A percentile compares a stretch with the other conserved stretches of the same genome.
These are phyloP conservation scores for Debaryomyces sp. DNA, from an alignment of 1,139 yeast species.

Conservation along the genomic window DNA sequence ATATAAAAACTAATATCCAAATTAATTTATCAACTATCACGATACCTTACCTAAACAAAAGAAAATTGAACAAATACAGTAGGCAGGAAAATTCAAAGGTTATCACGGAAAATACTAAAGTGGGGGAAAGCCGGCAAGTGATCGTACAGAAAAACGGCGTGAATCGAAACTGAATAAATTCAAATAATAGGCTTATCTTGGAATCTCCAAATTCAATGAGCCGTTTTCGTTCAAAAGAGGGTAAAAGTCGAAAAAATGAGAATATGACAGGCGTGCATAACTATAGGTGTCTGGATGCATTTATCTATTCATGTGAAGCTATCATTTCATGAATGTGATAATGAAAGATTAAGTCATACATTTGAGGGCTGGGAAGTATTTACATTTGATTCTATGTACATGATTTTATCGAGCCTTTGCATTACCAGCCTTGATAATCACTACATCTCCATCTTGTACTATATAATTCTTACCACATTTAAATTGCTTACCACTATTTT, in stretches of 20 bases:
- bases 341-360: slow-evolving; percentile 1
- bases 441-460: slow-evolving; percentile 78
- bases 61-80: not conserved
- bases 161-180: not conserved
- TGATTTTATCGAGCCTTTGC: slow-evolving; percentile 25
- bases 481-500: slow-evolving; percentile 52
- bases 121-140: not conserved
- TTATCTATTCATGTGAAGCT: not conserved
- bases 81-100: slow-evolving; percentile 1
- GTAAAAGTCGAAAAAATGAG: not conserved
- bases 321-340: slow-evolving; percentile 2
- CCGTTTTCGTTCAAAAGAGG: slow-evolving; percentile 1
- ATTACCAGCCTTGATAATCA: slow-evolving; percentile 60
- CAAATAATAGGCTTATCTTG: slow-evolving; percentile 1
- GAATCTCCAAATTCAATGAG: slow-evolving; percentile 2
- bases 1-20: slow-evolving; percentile 6
- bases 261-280: not conserved
- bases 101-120: not conserved
- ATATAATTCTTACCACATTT: slow-evolving; percentile 72
- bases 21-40: slow-evolving; percentile 3
- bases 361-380: not conserved
- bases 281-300: slow-evolving; percentile 2
- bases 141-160: not conserved
- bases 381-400: not conserved
- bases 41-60: slow-evolving; percentile 3